Base-by-base conservation (phyloP, 2,329 filamentous ascomycete genomes). In the Lachnellula occidentalis region DNA sequence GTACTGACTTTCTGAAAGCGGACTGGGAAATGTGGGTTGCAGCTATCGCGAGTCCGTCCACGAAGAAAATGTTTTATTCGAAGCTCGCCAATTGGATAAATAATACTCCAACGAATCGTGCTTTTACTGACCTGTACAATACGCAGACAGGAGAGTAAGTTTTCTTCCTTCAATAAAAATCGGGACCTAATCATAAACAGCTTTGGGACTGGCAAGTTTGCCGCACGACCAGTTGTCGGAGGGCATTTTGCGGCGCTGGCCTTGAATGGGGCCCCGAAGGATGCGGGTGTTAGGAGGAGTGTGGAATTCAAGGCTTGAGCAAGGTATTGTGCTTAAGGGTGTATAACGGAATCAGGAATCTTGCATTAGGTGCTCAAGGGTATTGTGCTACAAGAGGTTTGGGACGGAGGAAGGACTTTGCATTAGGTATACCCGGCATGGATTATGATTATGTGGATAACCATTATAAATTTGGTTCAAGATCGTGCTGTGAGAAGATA, bases 21-120 rank as follows among this genome's bases (percentile, higher is more conserved):
- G 90, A 95, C 74, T 95, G 90, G 90, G 83, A 92, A 68, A 83
- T 94, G 58, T 92, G 91, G 73, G 81, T 83, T 5, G 90, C 90
- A n/a, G 86, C 90, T 11, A 85, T 92, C 8, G 80, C 88, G 0
- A 79, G 78, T 45, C 70, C 76, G 46, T 71, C 76, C 34, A 87
- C 87, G 1, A 78, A 83, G 50, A 70, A 76, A 8, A 77, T 85
- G 68, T 88, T 95, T 63, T 76, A 92, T 53, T 75, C 82, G 51
- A 80, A 81, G 42, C 80, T 92, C 36, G 87, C 87, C 2, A 74
- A 72, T 53, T 95, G 89, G 88, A 77, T 95, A 64, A 86, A 87
- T 61, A 80, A 84, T 64, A 95, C 90, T 1, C 74, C 72, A 1
- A 89, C 83, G 0, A 82, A 90, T 69, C 76, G 82, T 4, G 81